Evolutionary conservation across 1,284 basidiomycete genomes (phyloP), one percentile per base, ranked within the genome.

Genomic region (Mycena citricolor): DNA sequence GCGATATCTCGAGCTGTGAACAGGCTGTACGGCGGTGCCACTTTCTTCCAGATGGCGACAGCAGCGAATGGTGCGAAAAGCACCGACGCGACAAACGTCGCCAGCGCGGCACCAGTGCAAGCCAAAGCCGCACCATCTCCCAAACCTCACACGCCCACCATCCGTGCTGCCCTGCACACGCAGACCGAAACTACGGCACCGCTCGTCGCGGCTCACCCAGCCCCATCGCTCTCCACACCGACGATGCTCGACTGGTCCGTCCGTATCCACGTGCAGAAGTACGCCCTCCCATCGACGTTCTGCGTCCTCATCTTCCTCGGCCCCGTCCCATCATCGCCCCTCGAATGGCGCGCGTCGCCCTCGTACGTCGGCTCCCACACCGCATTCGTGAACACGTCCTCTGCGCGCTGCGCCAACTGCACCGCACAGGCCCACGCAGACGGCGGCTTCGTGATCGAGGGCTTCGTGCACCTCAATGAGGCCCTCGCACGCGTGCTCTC

Each of bases 381-480:
- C 39, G 66, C 65, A 19, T 74, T 74, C 47, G 69, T 69, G 22
- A 71, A 69, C 42, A 48, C 32, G 46, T 48, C 20, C 19, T 53
- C 67, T 4, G 61, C 58, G 10, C 58, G 58, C 6, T 73, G 71
- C 50, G 63, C 58, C 14, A 73, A 72, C 52, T 76, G 73, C 54
- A 57, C 56, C 11, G 52, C 47, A 24, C 47, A 48, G 17, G 31
- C 47, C 11, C 59, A 66, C 39, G 12, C 33, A 1, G 17, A 35
- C 25, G 52, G 47, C 2, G 61, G 67, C 25, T 51, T 74, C 12
- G 56, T 73, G 29, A 62, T 68, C 38, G 74, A 81, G 59, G 78
- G 79, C 6, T 81, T 82, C 62, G 68, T 79, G n/a, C 67, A 72
- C 50, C 60, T 77, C 28, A 69, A 70, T 39, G 54, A 64, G 4